Evolutionary conservation across 805 yeast species (phyloP).

Genomic region (Blastobotrys americana): DNA sequence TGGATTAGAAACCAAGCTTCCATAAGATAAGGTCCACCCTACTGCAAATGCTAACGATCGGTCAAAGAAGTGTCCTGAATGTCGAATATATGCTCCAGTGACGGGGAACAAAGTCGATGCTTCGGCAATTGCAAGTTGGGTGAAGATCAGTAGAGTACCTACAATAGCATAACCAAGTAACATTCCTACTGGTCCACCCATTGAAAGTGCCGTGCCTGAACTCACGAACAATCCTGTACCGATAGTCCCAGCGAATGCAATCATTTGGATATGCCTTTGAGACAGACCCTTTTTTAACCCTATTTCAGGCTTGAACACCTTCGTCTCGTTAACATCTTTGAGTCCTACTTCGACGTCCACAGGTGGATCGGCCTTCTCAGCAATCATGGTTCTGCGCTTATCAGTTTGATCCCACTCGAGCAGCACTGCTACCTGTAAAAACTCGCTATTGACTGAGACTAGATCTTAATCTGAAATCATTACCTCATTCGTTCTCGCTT

Average conservation of each 20-base stretch:
- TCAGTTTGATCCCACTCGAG: too few species aligned
- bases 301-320: slow-evolving; percentile 7
- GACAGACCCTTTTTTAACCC: slow-evolving; percentile 32
- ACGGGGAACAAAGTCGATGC: slow-evolving; percentile 61
- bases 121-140: slow-evolving; percentile 63
- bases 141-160: slow-evolving; percentile 64
- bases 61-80: slow-evolving; percentile 57
- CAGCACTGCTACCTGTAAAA: too few species aligned
- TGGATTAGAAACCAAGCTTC: slow-evolving; percentile 51
- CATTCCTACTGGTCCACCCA: slow-evolving; percentile 56
- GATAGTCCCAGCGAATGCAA: slow-evolving; percentile 76
- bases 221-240: slow-evolving; percentile 79
- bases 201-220: slow-evolving; percentile 60
- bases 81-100: slow-evolving; percentile 59
- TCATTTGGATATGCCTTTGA: slow-evolving; percentile 61
- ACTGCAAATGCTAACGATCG: slow-evolving; percentile 62
- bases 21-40: slow-evolving; percentile 55
- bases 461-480: too few species aligned
- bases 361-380: too few species aligned
- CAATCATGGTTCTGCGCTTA: too few species aligned
- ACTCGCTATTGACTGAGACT: too few species aligned
- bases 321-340: slow-evolving; percentile 13
- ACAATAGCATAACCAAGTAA: slow-evolving; percentile 59
- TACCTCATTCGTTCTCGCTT: too few species aligned
- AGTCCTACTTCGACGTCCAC: slow-evolving; percentile 5